phyloP scores from a whole-genome alignment of 345 rosid species.

The Linum lewisii region DNA sequence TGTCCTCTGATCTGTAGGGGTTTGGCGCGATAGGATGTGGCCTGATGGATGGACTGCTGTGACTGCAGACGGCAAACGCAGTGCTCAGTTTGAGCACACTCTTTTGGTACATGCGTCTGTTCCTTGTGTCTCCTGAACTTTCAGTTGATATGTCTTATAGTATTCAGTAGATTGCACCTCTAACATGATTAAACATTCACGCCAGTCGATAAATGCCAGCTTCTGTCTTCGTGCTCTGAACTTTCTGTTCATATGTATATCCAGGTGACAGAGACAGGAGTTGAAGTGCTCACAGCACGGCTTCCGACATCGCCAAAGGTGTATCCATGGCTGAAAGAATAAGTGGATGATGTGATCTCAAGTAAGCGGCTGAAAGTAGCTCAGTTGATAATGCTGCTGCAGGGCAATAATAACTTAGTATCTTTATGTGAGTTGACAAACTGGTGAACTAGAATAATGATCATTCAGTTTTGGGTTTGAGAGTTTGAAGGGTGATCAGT shows the following conservation, averaged over 20 bases:
- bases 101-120: slow-evolving; percentile 46
- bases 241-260: background rate
- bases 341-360: background rate
- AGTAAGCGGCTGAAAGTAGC: background rate
- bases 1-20: slow-evolving; percentile 29
- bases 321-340: slow-evolving; percentile 56
- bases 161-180: background rate
- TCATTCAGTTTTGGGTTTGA: slow-evolving; percentile 10
- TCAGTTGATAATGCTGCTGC: background rate
- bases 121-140: too few species aligned
- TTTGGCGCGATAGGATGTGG: slow-evolving; percentile 89
- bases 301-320: slow-evolving; percentile 69
- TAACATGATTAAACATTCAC: too few species aligned
- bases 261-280: slow-evolving; percentile 89
- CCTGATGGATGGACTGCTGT: slow-evolving; percentile 99
- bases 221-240: too few species aligned
- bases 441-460: slow-evolving; percentile 3
- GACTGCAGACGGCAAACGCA: slow-evolving; percentile 84
- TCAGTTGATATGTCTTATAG: background rate
- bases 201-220: too few species aligned
- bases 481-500: background rate
- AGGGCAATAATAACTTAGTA: background rate
- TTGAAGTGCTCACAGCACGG: slow-evolving; percentile 81
- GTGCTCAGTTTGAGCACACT: slow-evolving; percentile 98
- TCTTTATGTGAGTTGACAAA: background rate